Evolutionary conservation across 2,329 filamentous ascomycete species (phyloP), one percentile per base, ranked within the genome.

Genomic region (Aspergillus oerlinghausenensis): DNA sequence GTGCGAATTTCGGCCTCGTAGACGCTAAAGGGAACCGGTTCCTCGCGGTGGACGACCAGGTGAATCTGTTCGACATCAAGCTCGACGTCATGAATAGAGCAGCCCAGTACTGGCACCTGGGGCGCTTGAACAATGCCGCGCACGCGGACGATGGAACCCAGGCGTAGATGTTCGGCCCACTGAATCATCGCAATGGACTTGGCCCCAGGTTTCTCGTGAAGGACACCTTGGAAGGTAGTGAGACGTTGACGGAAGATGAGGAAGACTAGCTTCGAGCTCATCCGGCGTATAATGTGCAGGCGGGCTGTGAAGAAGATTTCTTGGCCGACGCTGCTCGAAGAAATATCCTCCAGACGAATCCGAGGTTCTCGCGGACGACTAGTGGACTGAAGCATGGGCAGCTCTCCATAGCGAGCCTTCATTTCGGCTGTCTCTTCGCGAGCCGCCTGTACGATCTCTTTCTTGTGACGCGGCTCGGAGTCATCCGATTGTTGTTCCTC

Each of bases 201-300:
- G 50, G 79, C 78, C 6, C 84, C 83, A 62, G 85, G 78, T 62
- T 82, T 78, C 58, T 80, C 77, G 23, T 84, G 79, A 43, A 97
- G 78, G 2, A 96, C 89, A 60, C 90, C 92, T 73, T 97, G 92
- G 52, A 96, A 84, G 25, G 91, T 94, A 62, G 84, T 81, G 11
- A 89, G 86, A 75, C 92, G 88, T 74, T 96, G 90, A 55, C 92
- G 87, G 69, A 96, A 88, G 57, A 96, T 83, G 47, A 96, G 78
- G 73, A 96, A 96, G 66, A 91, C 89, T 35, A 96, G 80, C 63
- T 89, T 88, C 65, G 89, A 83, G 69, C 90, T 93, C 77, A 96
- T 83, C 65, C 88, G 88, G 49, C 92, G 86, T 57, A 94, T 81
- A 55, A 92, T 90, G 72, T 93, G 88, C 21, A 94, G 79, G 35